phyloP scores from a whole-genome alignment of 2,329 filamentous ascomycete genomes.

The Verticillium tricorpus region DNA sequence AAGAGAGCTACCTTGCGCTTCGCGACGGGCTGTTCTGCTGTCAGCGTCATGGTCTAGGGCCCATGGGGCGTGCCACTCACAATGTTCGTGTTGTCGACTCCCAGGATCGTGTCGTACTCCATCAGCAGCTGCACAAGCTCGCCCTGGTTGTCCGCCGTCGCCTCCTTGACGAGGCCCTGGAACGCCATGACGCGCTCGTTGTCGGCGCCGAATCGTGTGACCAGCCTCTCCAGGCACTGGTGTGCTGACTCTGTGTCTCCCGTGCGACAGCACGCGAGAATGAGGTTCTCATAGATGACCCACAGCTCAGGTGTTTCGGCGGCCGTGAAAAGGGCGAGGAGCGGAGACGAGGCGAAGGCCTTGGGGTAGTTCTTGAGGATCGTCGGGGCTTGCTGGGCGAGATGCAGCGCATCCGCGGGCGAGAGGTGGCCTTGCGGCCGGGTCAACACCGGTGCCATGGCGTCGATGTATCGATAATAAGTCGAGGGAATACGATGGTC shows the following conservation, averaged over 20 bases:
- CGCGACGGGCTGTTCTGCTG: slow-evolving; percentile 60
- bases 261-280: slow-evolving; percentile 78
- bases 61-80: slow-evolving; percentile 42
- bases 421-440: slow-evolving; percentile 54
- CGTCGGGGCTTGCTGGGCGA: slow-evolving; percentile 57
- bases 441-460: slow-evolving; percentile 49
- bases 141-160: slow-evolving; percentile 61
- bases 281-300: slow-evolving; percentile 80
- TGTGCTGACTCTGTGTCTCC: slow-evolving; percentile 77
- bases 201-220: slow-evolving; percentile 71
- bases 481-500: too few species aligned
- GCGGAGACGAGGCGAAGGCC: slow-evolving; percentile 48
- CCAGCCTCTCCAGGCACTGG: slow-evolving; percentile 69
- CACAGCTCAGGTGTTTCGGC: slow-evolving; percentile 76
- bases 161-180: slow-evolving; percentile 79
- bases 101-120: slow-evolving; percentile 72
- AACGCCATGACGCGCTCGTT: slow-evolving; percentile 88
- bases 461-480: background rate
- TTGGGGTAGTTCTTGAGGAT: slow-evolving; percentile 51
- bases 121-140: slow-evolving; percentile 67
- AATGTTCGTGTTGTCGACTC: slow-evolving; percentile 72
- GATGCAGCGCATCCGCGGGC: slow-evolving; percentile 48
- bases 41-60: slow-evolving; percentile 20
- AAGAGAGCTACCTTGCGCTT: slow-evolving; percentile 83
- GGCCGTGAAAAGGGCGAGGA: slow-evolving; percentile 48